Percentiles rank a stretch among this genome's conserved stretches.
phyloP scores from a whole-genome alignment of 2,329 filamentous ascomycete genomes.

The Phaeosphaeriaceae sp. region DNA sequence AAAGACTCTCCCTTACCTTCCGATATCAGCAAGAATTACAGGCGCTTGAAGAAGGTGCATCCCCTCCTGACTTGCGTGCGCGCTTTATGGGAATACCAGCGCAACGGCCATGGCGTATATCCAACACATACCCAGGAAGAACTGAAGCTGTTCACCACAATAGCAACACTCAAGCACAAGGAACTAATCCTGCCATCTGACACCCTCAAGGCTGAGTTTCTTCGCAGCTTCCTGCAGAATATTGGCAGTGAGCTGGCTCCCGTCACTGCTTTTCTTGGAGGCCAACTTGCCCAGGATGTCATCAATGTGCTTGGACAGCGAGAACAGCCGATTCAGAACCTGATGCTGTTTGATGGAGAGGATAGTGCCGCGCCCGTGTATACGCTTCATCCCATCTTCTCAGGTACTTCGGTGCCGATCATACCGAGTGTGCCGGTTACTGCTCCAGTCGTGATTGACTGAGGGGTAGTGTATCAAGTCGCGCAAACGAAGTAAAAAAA shows the following conservation, averaged over 20 bases:
- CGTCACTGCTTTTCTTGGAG: constrained; percentile 86
- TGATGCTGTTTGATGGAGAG: constrained; percentile 89
- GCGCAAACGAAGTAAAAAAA: neutral
- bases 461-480: too few relatives aligned
- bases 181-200: constrained; percentile 60
- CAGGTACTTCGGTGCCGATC: constrained; percentile 30
- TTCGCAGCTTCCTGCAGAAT: constrained; percentile 86
- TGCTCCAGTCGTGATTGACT: constrained; percentile 24
- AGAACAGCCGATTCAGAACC: constrained; percentile 95
- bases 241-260: constrained; percentile 83
- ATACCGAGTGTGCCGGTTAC: constrained; percentile 31
- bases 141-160: constrained; percentile 75
- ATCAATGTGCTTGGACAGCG: constrained; percentile 92
- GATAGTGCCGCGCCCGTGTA: constrained; percentile 80
- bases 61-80: constrained; percentile 85
- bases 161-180: constrained; percentile 79
- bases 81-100: constrained; percentile 87
- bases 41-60: constrained; percentile 76
- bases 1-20: constrained; percentile 74
- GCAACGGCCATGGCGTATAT: constrained; percentile 48
- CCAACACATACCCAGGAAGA: constrained; percentile 60
- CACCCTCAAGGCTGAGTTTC: constrained; percentile 63
- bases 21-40: constrained; percentile 71
- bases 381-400: constrained; percentile 73
- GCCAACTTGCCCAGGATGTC: constrained; percentile 90